Conservation (phyloP, 176 grass and related monocot genomes). For the Stipa capillata region DNA sequence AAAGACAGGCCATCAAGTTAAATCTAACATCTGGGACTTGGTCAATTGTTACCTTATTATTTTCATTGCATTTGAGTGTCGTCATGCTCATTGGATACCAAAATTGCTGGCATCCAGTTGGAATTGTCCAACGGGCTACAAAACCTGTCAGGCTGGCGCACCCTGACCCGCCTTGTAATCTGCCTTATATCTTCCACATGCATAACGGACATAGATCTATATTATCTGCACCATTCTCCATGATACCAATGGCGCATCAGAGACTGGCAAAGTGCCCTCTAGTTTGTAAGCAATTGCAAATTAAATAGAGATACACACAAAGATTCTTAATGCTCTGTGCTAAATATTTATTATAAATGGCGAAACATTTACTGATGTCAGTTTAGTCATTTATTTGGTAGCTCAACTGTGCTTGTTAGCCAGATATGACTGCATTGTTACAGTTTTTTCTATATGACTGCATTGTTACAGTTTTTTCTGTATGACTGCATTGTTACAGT, state of each 20-base stretch:
- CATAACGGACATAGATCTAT: background rate
- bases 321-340: background rate
- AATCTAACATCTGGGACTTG: background rate
- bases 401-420: background rate
- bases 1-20: background rate
- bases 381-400: background rate
- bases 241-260: background rate
- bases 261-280: background rate
- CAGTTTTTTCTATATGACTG: background rate
- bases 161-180: background rate
- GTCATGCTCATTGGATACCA: background rate
- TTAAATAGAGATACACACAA: background rate
- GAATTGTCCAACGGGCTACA: background rate
- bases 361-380: background rate
- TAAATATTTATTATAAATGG: background rate
- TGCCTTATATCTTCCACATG: background rate
- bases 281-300: background rate
- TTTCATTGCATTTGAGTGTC: background rate
- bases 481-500: no score
- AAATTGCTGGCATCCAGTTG: background rate
- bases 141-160: background rate
- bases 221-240: background rate
- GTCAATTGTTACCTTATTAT: background rate
- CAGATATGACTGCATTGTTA: background rate
- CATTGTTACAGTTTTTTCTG: background rate